phyloP scores from a whole-genome alignment of 148 eudicot species.

The Arbutus unedo region DNA sequence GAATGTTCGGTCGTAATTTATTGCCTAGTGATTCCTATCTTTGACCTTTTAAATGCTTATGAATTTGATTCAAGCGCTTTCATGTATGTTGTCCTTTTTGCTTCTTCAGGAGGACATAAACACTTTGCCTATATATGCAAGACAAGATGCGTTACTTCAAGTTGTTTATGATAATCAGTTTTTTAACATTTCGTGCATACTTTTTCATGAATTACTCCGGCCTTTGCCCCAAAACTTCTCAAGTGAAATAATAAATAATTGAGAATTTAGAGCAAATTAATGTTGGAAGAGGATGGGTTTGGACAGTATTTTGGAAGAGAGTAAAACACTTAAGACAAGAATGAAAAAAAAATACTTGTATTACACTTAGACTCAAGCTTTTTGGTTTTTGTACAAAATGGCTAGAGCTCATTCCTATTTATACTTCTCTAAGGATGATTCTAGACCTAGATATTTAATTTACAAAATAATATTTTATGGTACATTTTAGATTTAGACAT shows the following conservation, averaged over 20 bases:
- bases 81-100: constrained; percentile 17
- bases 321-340: too few species aligned
- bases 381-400: too few species aligned
- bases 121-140: constrained; percentile 57
- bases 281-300: too few species aligned
- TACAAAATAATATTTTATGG: too few species aligned
- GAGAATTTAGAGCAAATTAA: neutral
- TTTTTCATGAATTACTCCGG: neutral
- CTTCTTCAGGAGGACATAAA: constrained; percentile 52
- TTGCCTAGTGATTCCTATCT: neutral
- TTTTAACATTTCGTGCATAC: neutral
- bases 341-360: too few species aligned
- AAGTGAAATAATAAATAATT: constrained; percentile 3
- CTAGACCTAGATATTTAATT: too few species aligned
- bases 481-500: too few species aligned
- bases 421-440: too few species aligned
- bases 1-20: neutral
- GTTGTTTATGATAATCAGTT: constrained; percentile 66
- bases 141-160: constrained; percentile 46
- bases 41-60: neutral
- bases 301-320: too few species aligned
- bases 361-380: too few species aligned
- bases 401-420: too few species aligned
- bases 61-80: neutral
- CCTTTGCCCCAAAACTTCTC: constrained; percentile 5